A percentile compares a stretch with the other conserved stretches of the same genome.
Evolutionary conservation across 352 stramenopile species (phyloP).

Genomic region (Phytopythium ostracodes): DNA sequence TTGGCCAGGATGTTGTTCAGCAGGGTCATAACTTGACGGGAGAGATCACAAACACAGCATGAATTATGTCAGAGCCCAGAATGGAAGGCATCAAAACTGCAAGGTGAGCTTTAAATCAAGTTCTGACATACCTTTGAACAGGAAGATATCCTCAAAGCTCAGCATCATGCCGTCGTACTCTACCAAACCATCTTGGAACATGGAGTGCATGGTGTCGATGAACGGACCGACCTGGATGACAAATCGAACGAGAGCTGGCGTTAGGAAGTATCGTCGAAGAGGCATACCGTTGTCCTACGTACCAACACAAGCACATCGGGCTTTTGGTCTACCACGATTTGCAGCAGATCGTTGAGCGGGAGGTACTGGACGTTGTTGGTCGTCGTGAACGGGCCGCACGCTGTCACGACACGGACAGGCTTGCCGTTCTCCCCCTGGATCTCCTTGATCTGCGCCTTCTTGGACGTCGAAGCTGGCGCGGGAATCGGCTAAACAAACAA

Average conservation of each 20-base stretch:
- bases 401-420: constrained; percentile 81
- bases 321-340: constrained; percentile 66
- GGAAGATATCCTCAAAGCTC: constrained; percentile 81
- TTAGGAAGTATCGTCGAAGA: neutral
- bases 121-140: constrained; percentile 65
- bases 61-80: neutral
- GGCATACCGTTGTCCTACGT: constrained; percentile 3
- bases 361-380: constrained; percentile 93
- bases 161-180: constrained; percentile 79
- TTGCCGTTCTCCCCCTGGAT: constrained; percentile 37
- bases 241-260: neutral
- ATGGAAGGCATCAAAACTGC: neutral
- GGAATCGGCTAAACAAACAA: constrained; percentile 39
- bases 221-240: constrained; percentile 94
- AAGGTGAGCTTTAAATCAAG: neutral
- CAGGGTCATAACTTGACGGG: constrained; percentile 57
- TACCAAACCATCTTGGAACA: constrained; percentile 81
- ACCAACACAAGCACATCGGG: constrained; percentile 95
- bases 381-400: constrained; percentile 94
- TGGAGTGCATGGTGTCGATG: constrained; percentile 91
- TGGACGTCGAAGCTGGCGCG: constrained; percentile 39
- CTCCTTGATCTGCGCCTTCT: constrained; percentile 40
- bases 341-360: constrained; percentile 93
- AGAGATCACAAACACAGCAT: neutral
- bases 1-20: constrained; percentile 61